Base-by-base conservation (phyloP, 768 basidiomycete genomes). In the Postia placenta region DNA sequence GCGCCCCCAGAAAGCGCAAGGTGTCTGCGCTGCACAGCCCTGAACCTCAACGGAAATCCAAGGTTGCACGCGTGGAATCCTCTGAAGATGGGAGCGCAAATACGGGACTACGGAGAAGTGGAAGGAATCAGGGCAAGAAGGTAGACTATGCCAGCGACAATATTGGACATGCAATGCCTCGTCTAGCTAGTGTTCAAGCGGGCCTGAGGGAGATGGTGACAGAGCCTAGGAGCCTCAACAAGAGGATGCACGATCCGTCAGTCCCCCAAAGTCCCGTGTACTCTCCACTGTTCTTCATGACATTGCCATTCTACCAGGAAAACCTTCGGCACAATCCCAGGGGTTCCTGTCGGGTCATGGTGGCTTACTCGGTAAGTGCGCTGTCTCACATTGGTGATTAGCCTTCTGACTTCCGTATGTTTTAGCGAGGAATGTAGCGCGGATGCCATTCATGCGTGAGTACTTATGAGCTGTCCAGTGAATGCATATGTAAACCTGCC, bases 381-480 rank as follows among this genome's bases (percentile, higher is more conserved):
- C 15, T 35, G 33, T 35, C n/a, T 35, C 11, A 9, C 15, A 25
- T 26, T 9, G 22, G 2, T 6, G 41, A 24, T 20, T 35, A 37
- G 43, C 3, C 33, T 27, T 30, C 11, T 27, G 14, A 33, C 15
- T 12, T 41, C 2, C 35, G n/a, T n/a, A 3, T 17, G 5, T 17
- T 53, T 28, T 37, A 79, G 80, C 47, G 70, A 74, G 46, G 73
- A 71, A 37, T 93, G 91, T 56, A 88, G 87, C 42, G 67, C 62
- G 1, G 92, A 89, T 63, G 75, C 92, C 5, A 71, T 95, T 50
- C 92, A 95, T 56, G 91, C 90, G 90, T 92, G 64, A 61, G 87
- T 41, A n/a, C n/a, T n/a, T 23, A 48, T 20, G 22, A 19, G 14
- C 14, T 22, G 33, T 47, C 45, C 52, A 42, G 24, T 48, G 24